Evolutionary conservation across 2,329 filamentous ascomycete species (phyloP).

Genomic region (Colletotrichum tofieldiae): DNA sequence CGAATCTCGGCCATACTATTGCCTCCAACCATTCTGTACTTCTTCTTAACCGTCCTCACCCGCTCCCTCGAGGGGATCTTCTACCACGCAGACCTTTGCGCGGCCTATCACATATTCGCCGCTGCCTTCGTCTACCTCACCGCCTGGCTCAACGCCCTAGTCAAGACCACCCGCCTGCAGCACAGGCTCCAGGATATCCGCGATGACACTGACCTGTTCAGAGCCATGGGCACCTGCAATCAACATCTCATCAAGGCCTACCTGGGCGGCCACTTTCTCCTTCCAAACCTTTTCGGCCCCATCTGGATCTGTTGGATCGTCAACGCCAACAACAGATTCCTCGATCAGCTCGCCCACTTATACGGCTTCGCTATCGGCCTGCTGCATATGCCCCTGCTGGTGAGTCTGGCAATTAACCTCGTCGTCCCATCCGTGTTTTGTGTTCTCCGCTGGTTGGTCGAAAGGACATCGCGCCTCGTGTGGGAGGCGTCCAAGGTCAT

Average conservation of each 20-base stretch:
- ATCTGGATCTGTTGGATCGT: conserved; percentile 11
- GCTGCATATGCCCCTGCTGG: conserved; percentile 22
- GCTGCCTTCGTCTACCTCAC: conserved; percentile 15
- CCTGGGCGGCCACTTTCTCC: conserved; percentile 27
- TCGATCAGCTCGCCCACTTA: conserved; percentile 29
- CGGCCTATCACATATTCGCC: conserved; percentile 24
- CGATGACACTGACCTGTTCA: neutral
- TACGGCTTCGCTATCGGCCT: conserved; percentile 35
- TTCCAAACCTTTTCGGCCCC: conserved; percentile 31
- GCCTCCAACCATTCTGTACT: neutral
- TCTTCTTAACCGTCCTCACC: neutral
- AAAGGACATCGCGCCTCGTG: neutral
- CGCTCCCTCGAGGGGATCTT: conserved; percentile 15
- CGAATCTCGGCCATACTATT: neutral
- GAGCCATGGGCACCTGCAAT: conserved; percentile 8
- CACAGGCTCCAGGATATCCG: neutral
- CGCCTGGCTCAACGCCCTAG: conserved; percentile 18
- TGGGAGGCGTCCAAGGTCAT: neutral
- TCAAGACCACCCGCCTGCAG: neutral
- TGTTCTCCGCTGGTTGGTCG: neutral
- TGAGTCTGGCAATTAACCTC: neutral
- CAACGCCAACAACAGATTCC: neutral
- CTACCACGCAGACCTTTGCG: conserved; percentile 30
- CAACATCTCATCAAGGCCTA: conserved; percentile 27
- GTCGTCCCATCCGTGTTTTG: neutral